A percentile compares a stretch with the other conserved stretches of the same genome.
phyloP scores from a whole-genome alignment of 1,284 basidiomycete species.

The Melampsora larici-populina region DNA sequence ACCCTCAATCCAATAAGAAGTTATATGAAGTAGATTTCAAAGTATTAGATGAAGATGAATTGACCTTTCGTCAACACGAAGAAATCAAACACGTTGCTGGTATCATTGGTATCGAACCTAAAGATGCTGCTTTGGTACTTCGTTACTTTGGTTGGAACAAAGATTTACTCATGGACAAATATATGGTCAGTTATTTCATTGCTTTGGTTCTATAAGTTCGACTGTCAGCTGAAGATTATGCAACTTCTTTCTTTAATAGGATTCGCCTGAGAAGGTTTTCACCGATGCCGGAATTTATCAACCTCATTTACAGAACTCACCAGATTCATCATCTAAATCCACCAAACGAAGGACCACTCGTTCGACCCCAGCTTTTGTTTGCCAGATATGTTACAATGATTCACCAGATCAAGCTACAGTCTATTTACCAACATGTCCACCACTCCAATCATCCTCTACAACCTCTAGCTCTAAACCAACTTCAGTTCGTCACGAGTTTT shows the following conservation, averaged over 20 bases:
- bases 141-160: conserved; percentile 91
- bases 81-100: conserved; percentile 79
- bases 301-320: conserved; percentile 53
- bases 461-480: neutral
- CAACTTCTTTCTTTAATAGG: neutral
- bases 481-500: conserved; percentile 56
- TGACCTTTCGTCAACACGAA: conserved; percentile 70
- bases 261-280: conserved; percentile 62
- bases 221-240: neutral
- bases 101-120: conserved; percentile 77
- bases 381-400: conserved; percentile 81
- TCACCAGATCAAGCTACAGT: conserved; percentile 61
- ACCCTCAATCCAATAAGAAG: neutral
- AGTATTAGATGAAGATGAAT: conserved; percentile 53
- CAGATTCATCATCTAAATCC: conserved; percentile 54
- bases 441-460: conserved; percentile 54
- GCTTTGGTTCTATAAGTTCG: neutral
- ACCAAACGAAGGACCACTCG: conserved; percentile 50
- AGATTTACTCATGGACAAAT: conserved; percentile 67
- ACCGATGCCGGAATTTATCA: conserved; percentile 66
- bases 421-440: conserved; percentile 73
- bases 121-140: conserved; percentile 70
- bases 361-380: conserved; percentile 64
- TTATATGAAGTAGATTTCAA: conserved; percentile 55
- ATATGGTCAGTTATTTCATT: conserved; percentile 49